These are phyloP conservation scores for Tricholoma matsutake DNA, from an alignment of 768 basidiomycete species.

Conservation along the genomic window DNA sequence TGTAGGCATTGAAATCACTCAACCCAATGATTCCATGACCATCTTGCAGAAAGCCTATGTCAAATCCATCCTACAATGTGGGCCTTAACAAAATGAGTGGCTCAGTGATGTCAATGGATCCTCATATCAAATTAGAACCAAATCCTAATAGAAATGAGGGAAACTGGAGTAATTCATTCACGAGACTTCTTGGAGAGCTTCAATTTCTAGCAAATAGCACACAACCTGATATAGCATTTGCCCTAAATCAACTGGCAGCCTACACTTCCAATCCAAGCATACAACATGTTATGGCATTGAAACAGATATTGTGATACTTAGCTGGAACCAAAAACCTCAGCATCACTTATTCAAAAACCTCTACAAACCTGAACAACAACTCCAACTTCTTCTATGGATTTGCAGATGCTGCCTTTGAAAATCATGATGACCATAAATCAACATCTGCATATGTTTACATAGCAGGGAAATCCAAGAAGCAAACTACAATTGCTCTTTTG, in stretches of 20 bases:
- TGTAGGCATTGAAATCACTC: background rate
- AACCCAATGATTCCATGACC: background rate
- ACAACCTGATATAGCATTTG: background rate
- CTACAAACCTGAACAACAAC: background rate
- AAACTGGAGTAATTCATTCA: background rate
- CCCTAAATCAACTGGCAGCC: background rate
- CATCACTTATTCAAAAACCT: background rate
- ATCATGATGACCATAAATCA: background rate
- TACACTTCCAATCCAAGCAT: background rate
- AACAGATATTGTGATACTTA: background rate
- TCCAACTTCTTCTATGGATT: background rate
- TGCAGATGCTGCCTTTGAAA: background rate
- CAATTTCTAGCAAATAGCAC: background rate
- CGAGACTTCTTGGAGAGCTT: background rate
- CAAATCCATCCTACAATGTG: background rate
- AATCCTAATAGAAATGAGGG: background rate
- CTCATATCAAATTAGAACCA: too few relatives aligned
- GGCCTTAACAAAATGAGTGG: background rate
- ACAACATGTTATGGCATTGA: background rate
- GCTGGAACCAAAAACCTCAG: background rate
- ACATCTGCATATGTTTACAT: too few relatives aligned
- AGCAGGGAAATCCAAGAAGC: too few relatives aligned
- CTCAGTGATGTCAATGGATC: background rate
- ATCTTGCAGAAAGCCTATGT: background rate
- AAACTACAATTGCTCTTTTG: background rate